Percentiles rank a stretch among this genome's conserved stretches.
phyloP scores from a whole-genome alignment of 202 grass and related monocot genomes.

The Dendrocalamus latiflorus region DNA sequence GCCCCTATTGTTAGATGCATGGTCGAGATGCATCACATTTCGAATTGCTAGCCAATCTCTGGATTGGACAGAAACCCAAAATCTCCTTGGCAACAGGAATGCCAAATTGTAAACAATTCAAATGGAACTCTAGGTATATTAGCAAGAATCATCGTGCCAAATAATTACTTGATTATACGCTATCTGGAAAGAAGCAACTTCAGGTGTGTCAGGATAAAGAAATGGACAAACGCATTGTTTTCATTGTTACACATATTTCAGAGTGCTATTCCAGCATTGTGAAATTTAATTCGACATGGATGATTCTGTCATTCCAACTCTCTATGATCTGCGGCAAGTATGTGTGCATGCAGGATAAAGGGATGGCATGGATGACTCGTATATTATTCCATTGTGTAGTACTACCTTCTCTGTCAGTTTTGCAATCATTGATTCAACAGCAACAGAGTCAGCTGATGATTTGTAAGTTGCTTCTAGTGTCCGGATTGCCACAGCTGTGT shows the following conservation, averaged over 20 bases:
- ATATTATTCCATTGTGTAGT: not conserved
- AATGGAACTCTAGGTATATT: not conserved
- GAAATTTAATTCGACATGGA: not conserved
- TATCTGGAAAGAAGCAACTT: not conserved
- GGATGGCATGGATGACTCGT: not conserved
- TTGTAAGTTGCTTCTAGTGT: conserved; percentile 91
- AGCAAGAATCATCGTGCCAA: not conserved
- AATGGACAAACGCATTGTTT: not conserved
- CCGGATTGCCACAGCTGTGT: conserved; percentile 91
- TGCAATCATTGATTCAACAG: conserved; percentile 75
- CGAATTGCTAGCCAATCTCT: not conserved
- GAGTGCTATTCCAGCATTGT: not conserved
- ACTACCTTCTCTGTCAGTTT: conserved; percentile 85
- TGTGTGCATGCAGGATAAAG: not conserved
- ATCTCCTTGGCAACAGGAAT: not conserved
- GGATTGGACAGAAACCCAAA: not conserved
- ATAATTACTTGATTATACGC: not conserved
- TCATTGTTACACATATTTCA: not conserved
- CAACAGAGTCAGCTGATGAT: conserved; percentile 62
- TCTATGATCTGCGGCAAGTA: not conserved
- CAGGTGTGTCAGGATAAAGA: not conserved
- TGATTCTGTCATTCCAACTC: not conserved
- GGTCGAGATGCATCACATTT: not conserved
- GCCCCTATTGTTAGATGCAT: not conserved
- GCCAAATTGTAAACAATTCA: not conserved